phyloP scores from a whole-genome alignment of 192 early-diverging fungal genomes.

The Entophlyctis luteolus region DNA sequence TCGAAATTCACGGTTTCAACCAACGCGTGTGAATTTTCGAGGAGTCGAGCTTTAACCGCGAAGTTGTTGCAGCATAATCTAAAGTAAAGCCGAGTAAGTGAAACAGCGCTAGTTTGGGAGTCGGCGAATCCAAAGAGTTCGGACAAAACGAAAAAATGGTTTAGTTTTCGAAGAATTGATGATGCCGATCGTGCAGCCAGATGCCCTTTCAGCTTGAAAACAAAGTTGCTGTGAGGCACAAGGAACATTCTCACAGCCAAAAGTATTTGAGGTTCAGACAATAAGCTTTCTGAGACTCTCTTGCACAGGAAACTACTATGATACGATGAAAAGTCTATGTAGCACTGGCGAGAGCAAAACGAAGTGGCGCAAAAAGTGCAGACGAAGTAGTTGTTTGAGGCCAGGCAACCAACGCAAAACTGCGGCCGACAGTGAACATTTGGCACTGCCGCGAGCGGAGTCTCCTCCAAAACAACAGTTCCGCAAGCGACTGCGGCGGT shows the following conservation, averaged over 20 bases:
- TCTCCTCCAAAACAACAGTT: neutral
- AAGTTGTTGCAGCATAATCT: slow-evolving; percentile 2
- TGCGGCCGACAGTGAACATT: no score
- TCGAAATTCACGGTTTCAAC: neutral
- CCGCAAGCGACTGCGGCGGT: neutral
- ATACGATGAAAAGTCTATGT: no score
- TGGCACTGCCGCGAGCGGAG: neutral
- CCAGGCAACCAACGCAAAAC: no score
- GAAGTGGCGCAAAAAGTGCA: no score
- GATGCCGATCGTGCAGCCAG: neutral
- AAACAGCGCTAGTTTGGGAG: neutral
- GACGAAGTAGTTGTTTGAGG: no score
- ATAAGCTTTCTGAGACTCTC: no score
- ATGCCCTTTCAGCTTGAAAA: neutral
- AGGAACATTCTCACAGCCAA: neutral
- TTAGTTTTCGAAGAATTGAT: neutral
- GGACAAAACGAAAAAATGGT: neutral
- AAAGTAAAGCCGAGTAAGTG: neutral
- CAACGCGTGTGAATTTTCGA: neutral
- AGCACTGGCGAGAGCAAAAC: no score
- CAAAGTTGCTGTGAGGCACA: neutral
- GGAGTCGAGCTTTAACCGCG: neutral
- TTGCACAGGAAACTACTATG: no score
- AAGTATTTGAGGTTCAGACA: neutral
- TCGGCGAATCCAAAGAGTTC: neutral